phyloP scores from a whole-genome alignment of 176 grass and related monocot species.

The bread wheat (Triticum aestivum) region IWGSC_CS_RefSeq_v2.1 NC_057806.1:398015657-398016156 shows the following conservation, averaged over 20 bases:
- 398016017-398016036: neutral
- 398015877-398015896: constrained; percentile 35
- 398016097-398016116: neutral
- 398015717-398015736: constrained; percentile 25
- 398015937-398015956: constrained; percentile 45
- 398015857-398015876: constrained; percentile 58
- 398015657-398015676: constrained; percentile 40
- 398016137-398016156: neutral
- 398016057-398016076: neutral
- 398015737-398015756: constrained; percentile 37
- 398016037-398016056: neutral
- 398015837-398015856: constrained; percentile 52
- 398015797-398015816: constrained; percentile 45
- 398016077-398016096: neutral
- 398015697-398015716: constrained; percentile 13
- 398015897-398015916: constrained; percentile 56
- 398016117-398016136: neutral
- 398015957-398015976: constrained; percentile 39
- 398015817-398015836: constrained; percentile 49
- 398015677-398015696: neutral
- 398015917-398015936: constrained; percentile 28
- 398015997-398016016: constrained; percentile 12
- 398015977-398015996: neutral
- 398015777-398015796: constrained; percentile 36
- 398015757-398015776: constrained; percentile 30